These are phyloP conservation scores for Beauveria medogensis DNA, from an alignment of 2,329 filamentous ascomycete species.

Conservation along the genomic window DNA sequence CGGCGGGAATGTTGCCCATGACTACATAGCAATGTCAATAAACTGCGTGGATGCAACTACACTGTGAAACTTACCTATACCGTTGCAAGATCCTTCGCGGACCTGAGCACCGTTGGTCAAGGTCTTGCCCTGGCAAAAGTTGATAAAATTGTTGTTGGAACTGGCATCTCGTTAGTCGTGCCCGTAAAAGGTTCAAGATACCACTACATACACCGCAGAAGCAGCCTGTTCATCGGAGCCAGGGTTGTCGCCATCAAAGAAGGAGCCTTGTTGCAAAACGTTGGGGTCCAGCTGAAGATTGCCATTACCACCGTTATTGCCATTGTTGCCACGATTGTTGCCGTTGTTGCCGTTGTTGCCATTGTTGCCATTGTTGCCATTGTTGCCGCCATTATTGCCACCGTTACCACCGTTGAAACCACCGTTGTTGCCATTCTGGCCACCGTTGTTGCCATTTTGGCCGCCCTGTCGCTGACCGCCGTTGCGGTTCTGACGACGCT, in stretches of 20 bases:
- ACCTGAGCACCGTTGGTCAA: slow-evolving; percentile 55
- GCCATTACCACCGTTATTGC: too few relatives aligned
- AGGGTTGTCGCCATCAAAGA: slow-evolving; percentile 25
- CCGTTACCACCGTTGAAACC: slow-evolving; percentile 8
- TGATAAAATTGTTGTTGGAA: slow-evolving; percentile 54
- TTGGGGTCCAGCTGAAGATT: too few relatives aligned
- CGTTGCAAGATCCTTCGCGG: slow-evolving; percentile 54
- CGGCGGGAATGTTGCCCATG: slow-evolving; percentile 53
- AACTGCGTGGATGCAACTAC: neutral
- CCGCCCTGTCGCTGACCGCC: slow-evolving; percentile 15
- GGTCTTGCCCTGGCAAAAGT: slow-evolving; percentile 47
- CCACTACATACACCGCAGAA: slow-evolving; percentile 40
- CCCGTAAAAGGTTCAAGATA: neutral
- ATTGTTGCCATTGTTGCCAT: slow-evolving; percentile 8
- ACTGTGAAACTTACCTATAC: slow-evolving; percentile 41
- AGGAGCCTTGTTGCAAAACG: too few relatives aligned
- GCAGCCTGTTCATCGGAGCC: slow-evolving; percentile 39
- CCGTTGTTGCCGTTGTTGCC: slow-evolving; percentile 11
- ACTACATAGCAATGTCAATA: slow-evolving; percentile 24
- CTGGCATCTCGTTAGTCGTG: slow-evolving; percentile 28
- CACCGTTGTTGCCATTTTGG: slow-evolving; percentile 14
- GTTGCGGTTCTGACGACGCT: slow-evolving; percentile 31
- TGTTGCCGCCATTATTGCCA: slow-evolving; percentile 14
- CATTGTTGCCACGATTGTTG: slow-evolving; percentile 1
- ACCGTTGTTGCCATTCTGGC: slow-evolving; percentile 11